Base-by-base conservation (phyloP, 768 basidiomycete genomes). In the Lanmaoa pseudosensibilis region DNA sequence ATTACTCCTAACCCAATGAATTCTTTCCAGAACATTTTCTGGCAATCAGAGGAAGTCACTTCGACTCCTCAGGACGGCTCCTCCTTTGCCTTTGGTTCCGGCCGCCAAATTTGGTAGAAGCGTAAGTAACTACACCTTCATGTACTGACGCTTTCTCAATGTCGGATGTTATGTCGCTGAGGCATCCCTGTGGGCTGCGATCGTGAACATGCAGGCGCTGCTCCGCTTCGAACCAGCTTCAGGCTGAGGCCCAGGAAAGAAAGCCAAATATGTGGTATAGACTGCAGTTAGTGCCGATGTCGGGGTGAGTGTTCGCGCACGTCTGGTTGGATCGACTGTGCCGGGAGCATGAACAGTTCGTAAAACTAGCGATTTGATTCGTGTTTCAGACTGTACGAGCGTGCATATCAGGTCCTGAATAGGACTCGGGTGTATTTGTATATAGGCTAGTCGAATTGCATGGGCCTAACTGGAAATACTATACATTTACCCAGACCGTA, bases 141-240 rank as follows among this genome's bases (percentile, higher is more conserved):
- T n/a, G 13, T 33, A 41, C 41, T 54, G n/a, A 36, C n/a, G 34
- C 3, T 16, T 52, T 3, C 18, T 32, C 23, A 77, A 74, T 50
- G 73, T 77, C 18, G 79, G 78, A 23, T 62, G 68, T 34, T 50
- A 74, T 43, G 63, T 81, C 37, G 77, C 74, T 0, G 73, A 77
- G 7, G 65, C 72, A 4, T 73, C 71, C 40, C 49, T 77, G 11
- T 72, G 70, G 54, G 53, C 48, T 38, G 44, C 48, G 12, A 25
- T 59, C 5, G 64, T 44, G 25, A 54, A 45, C 8, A 50, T 63
- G 30, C 46, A 63, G 11, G 54, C 57, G 4, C 8, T 55, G 11
- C 57, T 60, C 50, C 34, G 33, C 12, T 43, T 67, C 27, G 50
- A 49, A n/a, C 46, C 47, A 2, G 15, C 16, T 2, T 41, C 44